These are phyloP conservation scores for Fusarium avenaceum DNA, from an alignment of 2,329 filamentous ascomycete species.

Conservation along the genomic window DNA sequence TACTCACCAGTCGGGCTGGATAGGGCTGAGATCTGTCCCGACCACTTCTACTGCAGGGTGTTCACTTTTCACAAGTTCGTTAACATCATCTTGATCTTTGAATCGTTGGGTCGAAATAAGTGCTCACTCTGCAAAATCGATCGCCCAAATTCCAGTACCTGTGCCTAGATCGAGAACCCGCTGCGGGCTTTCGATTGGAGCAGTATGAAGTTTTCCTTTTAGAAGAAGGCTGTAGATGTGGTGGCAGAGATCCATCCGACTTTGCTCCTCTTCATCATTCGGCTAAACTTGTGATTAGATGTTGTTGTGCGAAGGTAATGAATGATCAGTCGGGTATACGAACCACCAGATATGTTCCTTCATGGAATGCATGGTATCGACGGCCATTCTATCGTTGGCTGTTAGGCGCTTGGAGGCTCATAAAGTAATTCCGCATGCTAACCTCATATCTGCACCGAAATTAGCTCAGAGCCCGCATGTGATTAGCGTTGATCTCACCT, in stretches of 20 bases:
- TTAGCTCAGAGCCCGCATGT: neutral
- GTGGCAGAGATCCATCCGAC: conserved; percentile 35
- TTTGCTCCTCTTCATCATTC: conserved; percentile 37
- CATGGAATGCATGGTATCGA: conserved; percentile 39
- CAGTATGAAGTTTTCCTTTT: conserved; percentile 21
- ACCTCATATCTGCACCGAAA: conserved; percentile 24
- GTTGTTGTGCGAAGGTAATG: accelerated
- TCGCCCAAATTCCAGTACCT: conserved; percentile 37
- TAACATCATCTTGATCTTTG: neutral
- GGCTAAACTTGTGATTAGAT: neutral
- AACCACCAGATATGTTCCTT: conserved; percentile 29
- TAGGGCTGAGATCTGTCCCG: conserved; percentile 39
- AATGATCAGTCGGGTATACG: neutral
- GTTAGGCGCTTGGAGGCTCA: neutral
- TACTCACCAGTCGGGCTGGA: conserved; percentile 34
- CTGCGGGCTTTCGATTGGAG: conserved; percentile 20
- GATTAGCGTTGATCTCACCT: neutral
- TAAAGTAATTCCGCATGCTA: accelerated
- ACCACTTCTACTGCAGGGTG: conserved; percentile 35
- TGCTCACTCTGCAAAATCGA: conserved; percentile 39
- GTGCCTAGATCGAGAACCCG: conserved; percentile 35
- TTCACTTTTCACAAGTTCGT: conserved; percentile 7
- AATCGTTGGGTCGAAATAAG: accelerated
- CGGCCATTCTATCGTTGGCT: conserved; percentile 22
- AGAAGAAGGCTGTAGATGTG: conserved; percentile 35